phyloP scores from a whole-genome alignment of 176 grass and related monocot genomes.

The Rhynchospora pubera region DNA sequence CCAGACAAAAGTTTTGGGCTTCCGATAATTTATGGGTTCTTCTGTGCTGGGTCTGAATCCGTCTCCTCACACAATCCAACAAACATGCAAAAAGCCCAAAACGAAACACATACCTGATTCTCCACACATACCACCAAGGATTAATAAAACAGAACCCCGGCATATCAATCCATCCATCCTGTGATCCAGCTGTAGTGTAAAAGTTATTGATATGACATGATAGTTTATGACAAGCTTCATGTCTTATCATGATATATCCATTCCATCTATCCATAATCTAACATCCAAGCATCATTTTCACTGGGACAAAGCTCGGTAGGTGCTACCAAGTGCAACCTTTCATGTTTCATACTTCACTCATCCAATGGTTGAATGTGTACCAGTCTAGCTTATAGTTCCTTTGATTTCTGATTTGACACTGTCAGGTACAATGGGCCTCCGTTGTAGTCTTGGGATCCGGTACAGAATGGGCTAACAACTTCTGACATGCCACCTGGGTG shows the following conservation, averaged over 20 bases:
- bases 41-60: neutral
- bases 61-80: neutral
- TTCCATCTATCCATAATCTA: neutral
- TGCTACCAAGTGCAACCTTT: neutral
- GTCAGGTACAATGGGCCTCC: neutral
- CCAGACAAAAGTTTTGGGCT: neutral
- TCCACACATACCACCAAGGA: neutral
- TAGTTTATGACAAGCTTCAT: neutral
- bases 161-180: neutral
- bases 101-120: neutral
- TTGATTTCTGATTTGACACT: neutral
- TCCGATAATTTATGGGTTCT: neutral
- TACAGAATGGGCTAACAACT: too few species aligned
- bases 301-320: neutral
- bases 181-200: neutral
- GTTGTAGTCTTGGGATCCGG: neutral
- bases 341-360: neutral
- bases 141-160: neutral
- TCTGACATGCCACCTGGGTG: too few species aligned
- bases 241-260: neutral
- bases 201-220: neutral
- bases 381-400: neutral
- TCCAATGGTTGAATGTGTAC: neutral
- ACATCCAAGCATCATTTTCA: neutral
- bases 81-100: neutral